phyloP scores from a whole-genome alignment of 2,329 filamentous ascomycete genomes.

The Cordyceps javanica region DNA sequence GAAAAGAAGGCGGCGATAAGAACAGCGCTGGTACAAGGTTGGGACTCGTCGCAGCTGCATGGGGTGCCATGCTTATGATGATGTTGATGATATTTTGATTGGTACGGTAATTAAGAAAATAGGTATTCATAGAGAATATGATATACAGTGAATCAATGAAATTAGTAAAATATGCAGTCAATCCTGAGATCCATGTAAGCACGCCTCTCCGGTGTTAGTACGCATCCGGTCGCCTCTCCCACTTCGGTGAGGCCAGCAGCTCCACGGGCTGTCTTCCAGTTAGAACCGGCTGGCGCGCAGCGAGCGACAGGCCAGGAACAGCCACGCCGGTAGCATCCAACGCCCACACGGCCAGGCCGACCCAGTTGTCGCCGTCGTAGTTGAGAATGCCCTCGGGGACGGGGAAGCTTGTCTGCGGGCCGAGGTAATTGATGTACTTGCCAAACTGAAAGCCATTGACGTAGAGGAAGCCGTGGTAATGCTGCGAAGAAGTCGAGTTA shows the following conservation, averaged over 20 bases:
- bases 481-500: constrained; percentile 26
- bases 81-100: background rate
- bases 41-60: background rate
- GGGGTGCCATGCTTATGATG: background rate
- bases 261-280: constrained; percentile 33
- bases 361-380: constrained; percentile 58
- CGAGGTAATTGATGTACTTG: constrained; percentile 52
- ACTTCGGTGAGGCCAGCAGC: constrained; percentile 40
- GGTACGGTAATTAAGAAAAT: background rate
- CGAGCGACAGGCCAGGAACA: constrained; percentile 32
- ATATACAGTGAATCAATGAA: background rate
- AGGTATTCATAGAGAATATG: background rate
- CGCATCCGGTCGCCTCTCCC: constrained; percentile 37
- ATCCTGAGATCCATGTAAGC: background rate
- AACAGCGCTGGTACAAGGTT: background rate
- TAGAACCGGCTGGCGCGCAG: constrained; percentile 24
- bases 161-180: background rate
- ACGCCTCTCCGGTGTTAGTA: constrained; percentile 34
- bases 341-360: constrained; percentile 59
- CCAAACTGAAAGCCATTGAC: constrained; percentile 66
- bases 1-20: background rate
- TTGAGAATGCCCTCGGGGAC: constrained; percentile 63
- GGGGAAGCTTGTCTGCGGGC: constrained; percentile 61
- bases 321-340: constrained; percentile 23
- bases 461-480: constrained; percentile 55